Base-by-base conservation (phyloP, 768 basidiomycete genomes). In the Calocera viscosa region DNA sequence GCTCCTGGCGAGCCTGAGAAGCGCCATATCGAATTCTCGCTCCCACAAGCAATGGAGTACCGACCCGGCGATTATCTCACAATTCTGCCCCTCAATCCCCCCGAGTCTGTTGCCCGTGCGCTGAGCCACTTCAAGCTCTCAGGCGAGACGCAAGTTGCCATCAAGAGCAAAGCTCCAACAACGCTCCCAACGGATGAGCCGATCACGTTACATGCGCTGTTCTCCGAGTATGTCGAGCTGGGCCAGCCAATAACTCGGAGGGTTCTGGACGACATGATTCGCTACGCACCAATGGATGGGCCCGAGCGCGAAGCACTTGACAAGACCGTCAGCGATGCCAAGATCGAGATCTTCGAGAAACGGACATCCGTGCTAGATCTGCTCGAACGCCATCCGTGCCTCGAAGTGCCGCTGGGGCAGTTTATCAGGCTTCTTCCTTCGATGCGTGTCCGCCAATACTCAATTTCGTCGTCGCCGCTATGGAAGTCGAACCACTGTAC, bases 391-490 rank as follows among this genome's bases (percentile, higher is more conserved):
- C 73, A 78, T 68, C 70, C 75, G 0, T 71, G 76, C 65, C 73
- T 83, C 66, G 67, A 75, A 30, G 72, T 81, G 22, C 68, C 77
- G 17, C 74, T 82, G 35, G 70, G 72, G 12, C 72, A 74, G 2
- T 81, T 78, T 74, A 71, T 83, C 33, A 72, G 72, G 22, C 74
- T 80, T 71, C 76, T 82, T 10, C 81, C 80, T 10, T 71, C 80
- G 1, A 82, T 82, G 78, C 79, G 80, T 40, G 74, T 81, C 64
- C 74, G 82, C 22, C 81, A 82, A 72, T 82, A 83, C 73, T 81
- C 80, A 1, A 82, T 82, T 69, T 82, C 82, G 0, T 81, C 80
- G 0, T 81, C 80, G 1, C 81, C 81, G 2, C 74, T 83, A 5
- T 78, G 78, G 76, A 76, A 80, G 67, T 74, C 81, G 7, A 70